A percentile compares a stretch with the other conserved stretches of the same genome.
Evolutionary conservation across 768 basidiomycete genomes (phyloP).

Genomic region (Pulveroboletus frians): DNA sequence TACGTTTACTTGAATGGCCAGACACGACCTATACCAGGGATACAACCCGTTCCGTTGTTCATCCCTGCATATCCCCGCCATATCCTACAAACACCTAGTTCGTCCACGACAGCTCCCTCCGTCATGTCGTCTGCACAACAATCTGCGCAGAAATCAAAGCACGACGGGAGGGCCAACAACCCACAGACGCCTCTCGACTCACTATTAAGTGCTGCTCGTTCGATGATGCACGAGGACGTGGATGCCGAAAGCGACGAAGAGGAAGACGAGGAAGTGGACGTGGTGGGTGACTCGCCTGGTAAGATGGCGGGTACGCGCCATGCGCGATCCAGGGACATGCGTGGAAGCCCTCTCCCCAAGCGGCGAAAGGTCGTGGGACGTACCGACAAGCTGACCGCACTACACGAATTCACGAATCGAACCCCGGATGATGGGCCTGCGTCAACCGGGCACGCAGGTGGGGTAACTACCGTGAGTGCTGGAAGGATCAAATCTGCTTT

Average conservation of each 20-base stretch:
- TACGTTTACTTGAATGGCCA: conserved; percentile 29
- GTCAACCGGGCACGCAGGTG: conserved; percentile 1
- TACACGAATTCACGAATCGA: conserved; percentile 3
- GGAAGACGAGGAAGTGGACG: conserved; percentile 28
- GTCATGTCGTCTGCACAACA: conserved; percentile 18
- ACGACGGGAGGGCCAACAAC: conserved; percentile 18
- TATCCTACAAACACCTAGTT: conserved; percentile 29
- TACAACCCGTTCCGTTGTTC: conserved; percentile 28
- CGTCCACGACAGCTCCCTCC: conserved; percentile 29
- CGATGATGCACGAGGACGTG: conserved; percentile 43
- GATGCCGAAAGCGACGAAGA: conserved; percentile 30
- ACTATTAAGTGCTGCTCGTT: conserved; percentile 54
- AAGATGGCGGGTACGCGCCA: conserved; percentile 27
- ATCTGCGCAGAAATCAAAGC: conserved; percentile 16
- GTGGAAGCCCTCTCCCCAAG: conserved; percentile 38
- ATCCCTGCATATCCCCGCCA: conserved; percentile 27
- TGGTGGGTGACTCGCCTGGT: conserved; percentile 18
- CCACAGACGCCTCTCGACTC: conserved; percentile 53
- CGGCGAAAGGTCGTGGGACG: conserved; percentile 27
- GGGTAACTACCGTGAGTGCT: background rate
- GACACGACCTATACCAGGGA: conserved; percentile 23
- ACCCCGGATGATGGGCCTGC: background rate
- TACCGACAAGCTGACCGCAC: conserved; percentile 7
- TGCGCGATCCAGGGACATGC: conserved; percentile 17
- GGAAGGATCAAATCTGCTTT: conserved; percentile 47